Base-by-base conservation (phyloP, 495 filamentous ascomycete species). In the Neurospora sp. region DNA sequence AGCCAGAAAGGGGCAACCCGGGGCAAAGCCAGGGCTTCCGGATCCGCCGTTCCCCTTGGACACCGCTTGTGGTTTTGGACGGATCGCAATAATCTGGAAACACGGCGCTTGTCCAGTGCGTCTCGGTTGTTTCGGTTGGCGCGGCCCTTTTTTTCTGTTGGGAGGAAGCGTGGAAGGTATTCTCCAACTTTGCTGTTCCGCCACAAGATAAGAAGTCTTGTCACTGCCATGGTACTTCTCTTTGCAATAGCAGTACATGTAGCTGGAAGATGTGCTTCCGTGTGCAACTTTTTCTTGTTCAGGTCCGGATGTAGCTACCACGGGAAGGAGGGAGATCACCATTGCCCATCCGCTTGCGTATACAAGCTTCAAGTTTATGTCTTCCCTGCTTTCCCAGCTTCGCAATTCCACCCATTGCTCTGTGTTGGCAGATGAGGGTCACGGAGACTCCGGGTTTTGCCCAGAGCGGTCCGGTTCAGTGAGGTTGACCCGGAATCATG, bases 251-350 rank as follows among this genome's bases (percentile, higher is more conserved):
- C n/a, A n/a, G n/a, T n/a, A n/a, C 41, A 53, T 59, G 70, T 35
- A 35, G 41, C 70, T 59, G 70, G 70, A 59, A 59, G 40, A 12
- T 71, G 70, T n/a, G 41, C 40, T 37, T 70, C 70, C 42, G 70
- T 4, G 40, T 70, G 27, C 1, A 16, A 20, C 22, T 14, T 59
- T 22, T 42, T 12, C n/a, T 42, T 22, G 39, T 38, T 20, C 35
- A 48, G n/a, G 42, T 70, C 75, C 70, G 71, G 69, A 37, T 27
- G 8, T 75, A 65, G 35, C 75, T 69, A 70, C 74, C 73, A 74
- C 48, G 53, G 70, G 75, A 76, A 69, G 69, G 71, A 61, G 20
- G 45, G 45, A 48, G 10, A 53, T 59, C 69, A 72, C 40, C 16
- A 53, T 27, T 17, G 22, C 39, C 4, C 9, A 31, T 31, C 2